A percentile compares a stretch with the other conserved stretches of the same genome.
These are phyloP conservation scores for Nemania sp. DNA, from an alignment of 2,329 filamentous ascomycete species.

Conservation along the genomic window DNA sequence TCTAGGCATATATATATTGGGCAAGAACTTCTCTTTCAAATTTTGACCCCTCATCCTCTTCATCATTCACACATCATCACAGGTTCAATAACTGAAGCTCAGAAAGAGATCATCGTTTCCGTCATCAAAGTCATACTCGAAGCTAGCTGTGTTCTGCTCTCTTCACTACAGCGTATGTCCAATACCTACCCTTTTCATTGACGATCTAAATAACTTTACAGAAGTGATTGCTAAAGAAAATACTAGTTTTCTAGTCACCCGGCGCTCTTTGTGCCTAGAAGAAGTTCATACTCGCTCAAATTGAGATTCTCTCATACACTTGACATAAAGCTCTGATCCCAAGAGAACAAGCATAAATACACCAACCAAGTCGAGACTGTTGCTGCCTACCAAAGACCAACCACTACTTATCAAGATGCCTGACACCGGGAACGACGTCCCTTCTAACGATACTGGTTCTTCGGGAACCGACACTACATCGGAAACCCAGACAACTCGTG, in stretches of 20 bases:
- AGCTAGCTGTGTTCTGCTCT: neutral
- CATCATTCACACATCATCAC: constrained; percentile 11
- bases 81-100: neutral
- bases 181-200: neutral
- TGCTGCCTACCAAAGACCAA: neutral
- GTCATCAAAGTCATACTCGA: neutral
- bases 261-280: neutral
- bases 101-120: neutral
- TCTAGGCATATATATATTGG: constrained; percentile 21
- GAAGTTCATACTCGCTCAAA: too few relatives aligned
- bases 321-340: neutral
- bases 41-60: constrained; percentile 8
- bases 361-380: neutral
- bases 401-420: constrained; percentile 34
- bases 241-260: neutral
- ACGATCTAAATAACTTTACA: neutral
- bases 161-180: constrained; percentile 8
- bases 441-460: constrained; percentile 35
- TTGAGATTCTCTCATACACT: neutral
- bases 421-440: constrained; percentile 37
- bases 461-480: constrained; percentile 21
- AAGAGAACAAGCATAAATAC: neutral
- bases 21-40: constrained; percentile 1
- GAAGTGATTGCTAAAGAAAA: constrained; percentile 6
- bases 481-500: constrained; percentile 31